These are phyloP conservation scores for Fusarium haematococcum DNA, from an alignment of 2,329 filamentous ascomycete species.

Conservation along the genomic window DNA sequence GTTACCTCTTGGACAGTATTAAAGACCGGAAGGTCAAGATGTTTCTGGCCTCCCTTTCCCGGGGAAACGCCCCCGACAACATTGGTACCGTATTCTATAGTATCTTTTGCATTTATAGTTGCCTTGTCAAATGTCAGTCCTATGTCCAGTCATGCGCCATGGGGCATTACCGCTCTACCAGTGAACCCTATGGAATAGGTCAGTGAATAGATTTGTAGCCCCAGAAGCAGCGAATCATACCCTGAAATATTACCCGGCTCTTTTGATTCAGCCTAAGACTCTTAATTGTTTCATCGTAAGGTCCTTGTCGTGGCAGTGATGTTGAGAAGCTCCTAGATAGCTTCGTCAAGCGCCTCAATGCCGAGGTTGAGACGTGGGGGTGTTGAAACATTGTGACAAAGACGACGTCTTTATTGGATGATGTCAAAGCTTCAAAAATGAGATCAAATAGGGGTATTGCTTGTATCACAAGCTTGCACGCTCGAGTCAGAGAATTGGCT, in stretches of 20 bases:
- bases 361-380: neutral
- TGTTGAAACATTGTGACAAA: neutral
- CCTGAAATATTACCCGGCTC: conserved; percentile 53
- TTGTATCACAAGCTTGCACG: neutral
- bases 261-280: conserved; percentile 45
- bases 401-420: neutral
- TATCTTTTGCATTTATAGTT: conserved; percentile 53
- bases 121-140: conserved; percentile 43
- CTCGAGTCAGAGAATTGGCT: neutral
- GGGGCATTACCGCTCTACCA: conserved; percentile 49
- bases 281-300: conserved; percentile 46
- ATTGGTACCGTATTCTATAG: conserved; percentile 53
- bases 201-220: neutral
- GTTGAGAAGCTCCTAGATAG: neutral
- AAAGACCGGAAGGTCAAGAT: conserved; percentile 52
- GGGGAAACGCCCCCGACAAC: conserved; percentile 55
- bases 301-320: neutral
- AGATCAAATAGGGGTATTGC: neutral
- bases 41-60: conserved; percentile 48
- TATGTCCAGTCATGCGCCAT: neutral
- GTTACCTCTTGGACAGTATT: conserved; percentile 49
- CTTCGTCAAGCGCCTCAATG: neutral
- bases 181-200: conserved; percentile 48
- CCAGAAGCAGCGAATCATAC: conserved; percentile 8
- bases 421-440: neutral